Conservation (phyloP, 2,329 filamentous ascomycete species). For the Alternaria atra region DNA sequence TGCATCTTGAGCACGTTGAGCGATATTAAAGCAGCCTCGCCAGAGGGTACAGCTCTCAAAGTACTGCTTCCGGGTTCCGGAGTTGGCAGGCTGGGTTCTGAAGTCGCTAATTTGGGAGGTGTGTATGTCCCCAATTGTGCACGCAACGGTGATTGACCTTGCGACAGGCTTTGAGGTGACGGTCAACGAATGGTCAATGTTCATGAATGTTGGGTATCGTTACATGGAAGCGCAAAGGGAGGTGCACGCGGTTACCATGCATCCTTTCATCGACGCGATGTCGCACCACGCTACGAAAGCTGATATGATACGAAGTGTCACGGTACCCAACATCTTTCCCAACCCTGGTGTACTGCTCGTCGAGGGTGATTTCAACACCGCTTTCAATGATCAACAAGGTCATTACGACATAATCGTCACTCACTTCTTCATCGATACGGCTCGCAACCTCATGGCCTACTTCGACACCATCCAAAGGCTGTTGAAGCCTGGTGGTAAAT, state of each 20-base stretch:
- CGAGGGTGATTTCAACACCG: conserved; percentile 66
- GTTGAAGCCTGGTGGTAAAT: conserved; percentile 60
- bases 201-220: conserved; percentile 65
- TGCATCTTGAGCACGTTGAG: conserved; percentile 45
- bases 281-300: conserved; percentile 62
- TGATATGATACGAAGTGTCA: conserved; percentile 59
- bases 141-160: not conserved
- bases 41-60: conserved; percentile 35
- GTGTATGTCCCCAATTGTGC: conserved; percentile 24
- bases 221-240: conserved; percentile 54
- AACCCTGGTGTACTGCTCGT: conserved; percentile 57
- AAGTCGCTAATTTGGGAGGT: conserved; percentile 56
- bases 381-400: conserved; percentile 34
- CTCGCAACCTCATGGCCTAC: conserved; percentile 64
- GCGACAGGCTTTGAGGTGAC: conserved; percentile 60
- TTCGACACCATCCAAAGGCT: conserved; percentile 63
- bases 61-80: conserved; percentile 64
- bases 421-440: conserved; percentile 70
- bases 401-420: conserved; percentile 63
- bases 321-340: conserved; percentile 54
- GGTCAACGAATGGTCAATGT: conserved; percentile 67
- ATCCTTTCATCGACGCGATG: conserved; percentile 66
- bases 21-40: not conserved
- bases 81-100: conserved; percentile 62
- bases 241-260: conserved; percentile 43